Conservation (phyloP, 495 filamentous ascomycete species). For the Trichoderma gamsii region DNA sequence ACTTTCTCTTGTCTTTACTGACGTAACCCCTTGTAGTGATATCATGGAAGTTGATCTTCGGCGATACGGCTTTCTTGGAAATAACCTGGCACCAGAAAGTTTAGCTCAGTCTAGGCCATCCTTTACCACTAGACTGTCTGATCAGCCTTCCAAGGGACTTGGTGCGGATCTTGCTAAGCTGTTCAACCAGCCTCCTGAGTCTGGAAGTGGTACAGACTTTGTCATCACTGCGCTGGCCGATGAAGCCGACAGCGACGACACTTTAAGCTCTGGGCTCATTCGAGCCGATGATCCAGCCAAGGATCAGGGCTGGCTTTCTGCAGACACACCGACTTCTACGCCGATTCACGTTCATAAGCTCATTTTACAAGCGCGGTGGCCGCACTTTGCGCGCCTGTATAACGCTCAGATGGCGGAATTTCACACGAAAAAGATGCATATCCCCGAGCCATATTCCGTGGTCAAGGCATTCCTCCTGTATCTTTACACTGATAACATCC, state of each 20-base stretch:
- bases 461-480: conserved; percentile 95
- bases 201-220: conserved; percentile 78
- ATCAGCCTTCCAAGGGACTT: conserved; percentile 57
- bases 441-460: conserved; percentile 90
- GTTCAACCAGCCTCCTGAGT: conserved; percentile 76
- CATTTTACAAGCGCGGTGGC: conserved; percentile 91
- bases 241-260: conserved; percentile 56
- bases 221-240: conserved; percentile 72
- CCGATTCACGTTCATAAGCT: conserved; percentile 92
- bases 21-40: conserved; percentile 48
- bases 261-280: conserved; percentile 43
- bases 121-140: conserved; percentile 32
- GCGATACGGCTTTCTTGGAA: conserved; percentile 78
- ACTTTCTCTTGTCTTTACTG: neutral
- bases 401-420: conserved; percentile 93
- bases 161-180: conserved; percentile 74
- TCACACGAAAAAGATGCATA: conserved; percentile 93
- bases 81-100: conserved; percentile 58
- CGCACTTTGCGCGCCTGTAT: conserved; percentile 88
- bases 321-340: conserved; percentile 60
- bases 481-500: conserved; percentile 91
- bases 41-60: conserved; percentile 85
- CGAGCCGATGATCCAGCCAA: conserved; percentile 33
- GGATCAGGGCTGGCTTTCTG: conserved; percentile 56
- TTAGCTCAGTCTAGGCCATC: conserved; percentile 50